Base-by-base conservation (phyloP, 164 flowering plant species). In the Amborella trichopoda region DNA sequence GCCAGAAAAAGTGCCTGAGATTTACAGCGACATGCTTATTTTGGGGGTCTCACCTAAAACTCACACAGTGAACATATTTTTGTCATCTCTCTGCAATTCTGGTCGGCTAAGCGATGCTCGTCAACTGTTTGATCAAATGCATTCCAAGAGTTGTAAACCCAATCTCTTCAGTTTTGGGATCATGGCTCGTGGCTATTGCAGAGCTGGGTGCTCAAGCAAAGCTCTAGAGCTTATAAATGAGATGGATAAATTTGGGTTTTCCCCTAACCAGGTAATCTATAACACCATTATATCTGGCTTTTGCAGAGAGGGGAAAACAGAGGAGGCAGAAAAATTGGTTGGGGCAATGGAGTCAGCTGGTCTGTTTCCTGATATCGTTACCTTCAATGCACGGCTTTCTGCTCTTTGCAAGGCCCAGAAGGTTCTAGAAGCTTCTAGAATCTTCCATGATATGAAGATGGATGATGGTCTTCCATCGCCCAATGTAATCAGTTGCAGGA, bases 381-480 rank as follows among this genome's bases (percentile, higher is more conserved):
- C 95, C 27, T 91, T 87, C 52, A 91, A 87, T 63, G 67, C 87
- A 49, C 75, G 95, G 71, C 81, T 87, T 56, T 73, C 99, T 0
- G 85, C 84, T 51, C 83, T 91, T 44, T 91, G 95, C 62, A 56
- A 56, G 1, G 44, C 66, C 3, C 94, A 91, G 20, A 82, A 82
- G 52, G 64, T 87, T 62, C 45, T 72, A 3, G 95, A 87, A 60
- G 99, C 96, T 23, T 72, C 76, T 40, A 68, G 70, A 47, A 84
- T 91, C 41, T 84, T 84, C 51, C 61, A 76, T 32, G 99, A 91
- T 55, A 91, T 91, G 99, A 78, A 72, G 38, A 55, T 69, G 22
- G 78, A 72, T 61, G 68, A 71, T 25, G 67, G 70, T 18, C 41
- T 80, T 51, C 95, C 77, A 40, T 62, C 86, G 56, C 99, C 99